phyloP scores from a whole-genome alignment of 2,329 filamentous ascomycete species.

The Fusarium sacchari region DNA sequence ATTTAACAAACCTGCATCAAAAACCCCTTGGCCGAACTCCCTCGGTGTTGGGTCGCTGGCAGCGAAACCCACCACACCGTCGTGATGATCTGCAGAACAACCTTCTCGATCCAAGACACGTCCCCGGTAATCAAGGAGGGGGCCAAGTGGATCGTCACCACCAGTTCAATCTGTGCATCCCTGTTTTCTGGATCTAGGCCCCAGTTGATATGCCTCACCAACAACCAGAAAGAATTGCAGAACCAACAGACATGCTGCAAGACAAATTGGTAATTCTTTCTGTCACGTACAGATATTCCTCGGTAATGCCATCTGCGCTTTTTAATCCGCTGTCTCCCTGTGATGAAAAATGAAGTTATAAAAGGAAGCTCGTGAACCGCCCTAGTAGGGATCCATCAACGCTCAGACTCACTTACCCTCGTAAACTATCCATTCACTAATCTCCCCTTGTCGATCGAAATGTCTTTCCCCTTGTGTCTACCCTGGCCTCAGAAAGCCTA shows the following conservation, averaged over 20 bases:
- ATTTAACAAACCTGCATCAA: background rate
- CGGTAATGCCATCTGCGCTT: background rate
- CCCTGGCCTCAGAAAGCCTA: slow-evolving; percentile 34
- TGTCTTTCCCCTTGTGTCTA: slow-evolving; percentile 30
- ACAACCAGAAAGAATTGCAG: background rate
- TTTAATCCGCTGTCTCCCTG: background rate
- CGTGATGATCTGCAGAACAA: background rate
- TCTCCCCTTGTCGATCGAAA: slow-evolving; percentile 38
- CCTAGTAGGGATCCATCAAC: slow-evolving; percentile 12
- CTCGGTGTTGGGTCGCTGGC: background rate
- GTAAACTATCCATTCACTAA: slow-evolving; percentile 7
- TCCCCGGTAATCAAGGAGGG: background rate
- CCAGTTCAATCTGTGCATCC: background rate
- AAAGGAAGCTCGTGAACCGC: slow-evolving; percentile 8
- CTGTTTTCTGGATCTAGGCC: slow-evolving; percentile 10
- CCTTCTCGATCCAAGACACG: background rate
- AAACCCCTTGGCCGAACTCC: background rate
- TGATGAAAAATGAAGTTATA: slow-evolving; percentile 4
- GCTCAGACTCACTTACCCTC: slow-evolving; percentile 31
- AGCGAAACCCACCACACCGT: slow-evolving; percentile 1
- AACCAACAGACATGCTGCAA: background rate
- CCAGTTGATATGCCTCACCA: slow-evolving; percentile 4
- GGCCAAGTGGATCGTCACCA: background rate
- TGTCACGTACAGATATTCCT: background rate
- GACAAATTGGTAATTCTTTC: background rate